phyloP scores from a whole-genome alignment of 2,329 filamentous ascomycete genomes.

The Aspergillus pseudoterreus region DNA sequence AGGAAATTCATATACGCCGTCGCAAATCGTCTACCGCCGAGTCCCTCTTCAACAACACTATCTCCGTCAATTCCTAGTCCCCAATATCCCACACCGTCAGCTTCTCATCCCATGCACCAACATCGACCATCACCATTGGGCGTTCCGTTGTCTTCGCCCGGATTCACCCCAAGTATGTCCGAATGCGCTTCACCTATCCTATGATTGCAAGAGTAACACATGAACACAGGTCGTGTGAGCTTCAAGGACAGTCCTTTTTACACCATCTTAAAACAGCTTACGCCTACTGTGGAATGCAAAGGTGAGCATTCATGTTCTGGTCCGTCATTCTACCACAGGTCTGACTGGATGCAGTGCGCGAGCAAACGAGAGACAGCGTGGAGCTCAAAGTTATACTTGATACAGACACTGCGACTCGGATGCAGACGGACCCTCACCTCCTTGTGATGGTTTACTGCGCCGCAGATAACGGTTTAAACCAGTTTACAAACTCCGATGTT shows the following conservation, averaged over 20 bases:
- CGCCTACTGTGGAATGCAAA: conserved; percentile 65
- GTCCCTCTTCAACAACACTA: conserved; percentile 20
- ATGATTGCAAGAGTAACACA: conserved; percentile 25
- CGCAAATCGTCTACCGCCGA: conserved; percentile 25
- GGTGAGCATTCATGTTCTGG: conserved; percentile 46
- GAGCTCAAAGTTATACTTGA: conserved; percentile 58
- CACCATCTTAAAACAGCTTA: conserved; percentile 62
- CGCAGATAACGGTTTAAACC: conserved; percentile 54
- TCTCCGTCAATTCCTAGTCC: conserved; percentile 15
- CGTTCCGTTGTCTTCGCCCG: conserved; percentile 29
- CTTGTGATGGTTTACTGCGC: conserved; percentile 83
- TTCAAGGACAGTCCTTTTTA: conserved; percentile 88
- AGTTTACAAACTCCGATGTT: conserved; percentile 64
- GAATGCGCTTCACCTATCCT: not conserved
- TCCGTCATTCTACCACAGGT: not conserved
- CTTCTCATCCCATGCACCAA: conserved; percentile 22
- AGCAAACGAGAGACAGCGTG: conserved; percentile 56
- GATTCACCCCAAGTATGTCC: conserved; percentile 26
- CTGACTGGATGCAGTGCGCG: conserved; percentile 48
- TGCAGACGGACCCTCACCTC: conserved; percentile 59
- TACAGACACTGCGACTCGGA: conserved; percentile 50
- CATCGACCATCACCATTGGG: conserved; percentile 23
- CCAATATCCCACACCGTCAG: conserved; percentile 23
- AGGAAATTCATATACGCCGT: conserved; percentile 30
- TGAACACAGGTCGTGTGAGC: conserved; percentile 39